These are phyloP conservation scores for Candida schatavii DNA, from an alignment of 805 yeast species.

Conservation along the genomic window DNA sequence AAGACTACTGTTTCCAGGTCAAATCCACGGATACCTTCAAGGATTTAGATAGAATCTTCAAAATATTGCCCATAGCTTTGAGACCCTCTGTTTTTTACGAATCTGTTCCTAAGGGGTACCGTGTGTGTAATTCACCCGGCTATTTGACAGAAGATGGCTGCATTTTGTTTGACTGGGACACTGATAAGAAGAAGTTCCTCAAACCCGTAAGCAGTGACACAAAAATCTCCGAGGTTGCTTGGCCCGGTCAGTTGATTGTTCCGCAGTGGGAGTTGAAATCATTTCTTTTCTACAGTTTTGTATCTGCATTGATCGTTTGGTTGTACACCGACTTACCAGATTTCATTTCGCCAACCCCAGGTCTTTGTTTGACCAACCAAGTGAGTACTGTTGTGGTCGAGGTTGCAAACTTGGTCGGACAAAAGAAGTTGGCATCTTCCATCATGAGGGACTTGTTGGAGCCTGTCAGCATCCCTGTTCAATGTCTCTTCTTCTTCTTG, in stretches of 20 bases:
- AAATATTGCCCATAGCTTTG: slow-evolving; percentile 65
- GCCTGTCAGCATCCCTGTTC: slow-evolving; percentile 44
- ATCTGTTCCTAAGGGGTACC: slow-evolving; percentile 61
- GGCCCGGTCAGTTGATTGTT: slow-evolving; percentile 88
- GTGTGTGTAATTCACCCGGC: slow-evolving; percentile 68
- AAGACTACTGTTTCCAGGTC: slow-evolving; percentile 88
- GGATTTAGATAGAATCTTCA: slow-evolving; percentile 60
- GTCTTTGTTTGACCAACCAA: slow-evolving; percentile 72
- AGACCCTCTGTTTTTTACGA: slow-evolving; percentile 78
- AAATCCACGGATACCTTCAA: slow-evolving; percentile 55
- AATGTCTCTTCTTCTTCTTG: slow-evolving; percentile 65
- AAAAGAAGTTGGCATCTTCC: slow-evolving; percentile 41
- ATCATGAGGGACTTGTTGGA: slow-evolving; percentile 48
- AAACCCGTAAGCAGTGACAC: slow-evolving; percentile 45
- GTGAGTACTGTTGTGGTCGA: slow-evolving; percentile 25
- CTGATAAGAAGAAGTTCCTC: slow-evolving; percentile 44
- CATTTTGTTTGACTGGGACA: slow-evolving; percentile 61
- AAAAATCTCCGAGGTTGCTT: slow-evolving; percentile 54
- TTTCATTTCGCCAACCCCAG: slow-evolving; percentile 86
- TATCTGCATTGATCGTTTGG: slow-evolving; percentile 58
- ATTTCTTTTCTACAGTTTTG: slow-evolving; percentile 39
- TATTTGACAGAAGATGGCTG: slow-evolving; percentile 81
- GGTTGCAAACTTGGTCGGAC: slow-evolving; percentile 32
- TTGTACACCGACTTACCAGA: slow-evolving; percentile 93
- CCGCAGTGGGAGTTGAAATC: slow-evolving; percentile 64